Conservation (phyloP, 129 eudicot genomes). For the Artemisia argyi region DNA sequence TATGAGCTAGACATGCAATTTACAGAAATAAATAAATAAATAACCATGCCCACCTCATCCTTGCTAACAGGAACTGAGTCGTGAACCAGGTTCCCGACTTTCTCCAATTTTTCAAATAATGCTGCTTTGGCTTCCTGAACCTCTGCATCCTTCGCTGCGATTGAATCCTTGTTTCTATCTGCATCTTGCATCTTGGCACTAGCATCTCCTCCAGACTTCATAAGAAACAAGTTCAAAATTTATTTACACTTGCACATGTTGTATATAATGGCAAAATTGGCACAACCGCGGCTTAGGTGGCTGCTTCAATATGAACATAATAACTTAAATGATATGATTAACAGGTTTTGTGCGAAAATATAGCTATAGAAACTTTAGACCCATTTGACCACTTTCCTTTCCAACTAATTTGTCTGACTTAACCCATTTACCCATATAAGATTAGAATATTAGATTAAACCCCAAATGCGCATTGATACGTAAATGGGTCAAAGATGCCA, state of each 20-base stretch:
- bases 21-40: not conserved
- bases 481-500: too few relatives aligned
- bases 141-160: constrained; percentile 51
- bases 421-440: too few relatives aligned
- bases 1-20: not conserved
- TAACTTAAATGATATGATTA: too few relatives aligned
- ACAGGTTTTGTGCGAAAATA: too few relatives aligned
- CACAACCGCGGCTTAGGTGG: too few relatives aligned
- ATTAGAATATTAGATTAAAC: too few relatives aligned
- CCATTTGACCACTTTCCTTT: too few relatives aligned
- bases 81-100: constrained; percentile 83
- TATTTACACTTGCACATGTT: constrained; percentile 9
- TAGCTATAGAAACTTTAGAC: too few relatives aligned
- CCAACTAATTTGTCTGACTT: too few relatives aligned
- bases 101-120: constrained; percentile 50
- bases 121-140: constrained; percentile 58
- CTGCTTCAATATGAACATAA: too few relatives aligned
- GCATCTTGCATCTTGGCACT: constrained; percentile 43
- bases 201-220: constrained; percentile 74
- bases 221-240: not conserved
- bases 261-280: not conserved
- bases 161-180: constrained; percentile 59
- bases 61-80: constrained; percentile 83
- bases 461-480: too few relatives aligned
- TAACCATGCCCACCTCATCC: constrained; percentile 59